Percentiles rank a stretch among this genome's conserved stretches.
Evolutionary conservation across 1,284 basidiomycete species (phyloP).

Genomic region (Rhodofomes roseus): DNA sequence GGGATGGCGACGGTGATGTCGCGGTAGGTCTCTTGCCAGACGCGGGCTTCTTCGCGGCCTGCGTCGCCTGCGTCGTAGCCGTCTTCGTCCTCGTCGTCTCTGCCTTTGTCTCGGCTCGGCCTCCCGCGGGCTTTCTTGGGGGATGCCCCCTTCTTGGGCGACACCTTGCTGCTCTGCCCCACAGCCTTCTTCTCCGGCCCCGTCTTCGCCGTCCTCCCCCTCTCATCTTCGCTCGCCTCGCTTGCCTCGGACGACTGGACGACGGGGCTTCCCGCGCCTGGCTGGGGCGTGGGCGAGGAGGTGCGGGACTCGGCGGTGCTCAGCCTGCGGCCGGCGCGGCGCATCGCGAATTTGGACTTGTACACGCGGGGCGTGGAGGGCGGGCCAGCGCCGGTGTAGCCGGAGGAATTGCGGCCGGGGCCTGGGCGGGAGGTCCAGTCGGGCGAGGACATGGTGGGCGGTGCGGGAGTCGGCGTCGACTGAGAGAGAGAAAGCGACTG

Average conservation of each 20-base stretch:
- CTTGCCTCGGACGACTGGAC: not conserved
- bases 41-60: not conserved
- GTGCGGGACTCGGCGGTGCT: not conserved
- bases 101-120: not conserved
- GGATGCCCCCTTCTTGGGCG: too few relatives aligned
- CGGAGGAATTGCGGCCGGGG: not conserved
- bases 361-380: not conserved
- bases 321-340: not conserved
- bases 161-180: too few relatives aligned
- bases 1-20: not conserved
- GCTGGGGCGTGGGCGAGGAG: not conserved
- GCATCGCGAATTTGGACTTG: not conserved
- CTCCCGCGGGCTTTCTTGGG: too few relatives aligned
- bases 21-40: not conserved
- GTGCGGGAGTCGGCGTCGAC: not conserved
- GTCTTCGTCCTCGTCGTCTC: not conserved
- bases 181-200: too few relatives aligned
- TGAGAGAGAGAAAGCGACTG: too few relatives aligned
- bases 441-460: not conserved
- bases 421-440: not conserved
- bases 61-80: not conserved
- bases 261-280: not conserved
- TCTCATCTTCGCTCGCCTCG: too few relatives aligned
- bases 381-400: not conserved
- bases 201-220: too few relatives aligned